phyloP scores from a whole-genome alignment of 2,329 filamentous ascomycete species.

The Parascedosporium putredinis region DNA sequence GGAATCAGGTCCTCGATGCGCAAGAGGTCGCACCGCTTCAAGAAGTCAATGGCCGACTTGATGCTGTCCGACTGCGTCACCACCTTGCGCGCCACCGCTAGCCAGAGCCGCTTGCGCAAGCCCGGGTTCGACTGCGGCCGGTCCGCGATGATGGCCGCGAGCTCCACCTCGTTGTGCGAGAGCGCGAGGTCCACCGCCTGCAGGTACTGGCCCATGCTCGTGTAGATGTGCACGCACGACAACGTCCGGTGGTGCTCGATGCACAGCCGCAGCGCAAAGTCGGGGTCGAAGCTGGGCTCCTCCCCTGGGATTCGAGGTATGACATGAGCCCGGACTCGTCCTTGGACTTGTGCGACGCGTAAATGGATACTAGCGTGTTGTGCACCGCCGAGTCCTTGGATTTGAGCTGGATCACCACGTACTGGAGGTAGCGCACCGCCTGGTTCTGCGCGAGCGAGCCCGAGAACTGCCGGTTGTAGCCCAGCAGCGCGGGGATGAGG shows the following conservation, averaged over 20 bases:
- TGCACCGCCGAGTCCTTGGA: constrained; percentile 80
- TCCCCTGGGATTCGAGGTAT: constrained; percentile 88
- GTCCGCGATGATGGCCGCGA: constrained; percentile 83
- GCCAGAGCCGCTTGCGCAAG: constrained; percentile 88
- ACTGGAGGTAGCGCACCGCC: constrained; percentile 85
- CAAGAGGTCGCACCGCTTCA: constrained; percentile 82
- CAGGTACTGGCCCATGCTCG: constrained; percentile 86
- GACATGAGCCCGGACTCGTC: constrained; percentile 78
- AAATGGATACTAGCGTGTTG: constrained; percentile 93
- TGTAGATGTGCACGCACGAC: constrained; percentile 95
- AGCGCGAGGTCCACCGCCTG: constrained; percentile 89
- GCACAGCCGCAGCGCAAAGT: constrained; percentile 90
- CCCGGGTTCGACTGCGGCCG: constrained; percentile 67
- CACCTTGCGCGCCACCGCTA: constrained; percentile 88
- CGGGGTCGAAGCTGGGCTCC: constrained; percentile 80
- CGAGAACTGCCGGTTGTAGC: constrained; percentile 74
- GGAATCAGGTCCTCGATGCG: constrained; percentile 95
- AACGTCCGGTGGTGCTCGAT: constrained; percentile 90
- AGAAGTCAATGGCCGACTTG: constrained; percentile 86
- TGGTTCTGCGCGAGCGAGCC: constrained; percentile 70
- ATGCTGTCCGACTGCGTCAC: constrained; percentile 80
- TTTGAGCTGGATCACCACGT: constrained; percentile 78
- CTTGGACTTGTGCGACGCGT: constrained; percentile 72
- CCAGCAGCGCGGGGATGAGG: constrained; percentile 85
- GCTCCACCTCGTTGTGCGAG: constrained; percentile 78